Percentiles rank a stretch among this genome's conserved stretches.
phyloP scores from a whole-genome alignment of 495 filamentous ascomycete genomes.

The Penicillium robsamsonii region DNA sequence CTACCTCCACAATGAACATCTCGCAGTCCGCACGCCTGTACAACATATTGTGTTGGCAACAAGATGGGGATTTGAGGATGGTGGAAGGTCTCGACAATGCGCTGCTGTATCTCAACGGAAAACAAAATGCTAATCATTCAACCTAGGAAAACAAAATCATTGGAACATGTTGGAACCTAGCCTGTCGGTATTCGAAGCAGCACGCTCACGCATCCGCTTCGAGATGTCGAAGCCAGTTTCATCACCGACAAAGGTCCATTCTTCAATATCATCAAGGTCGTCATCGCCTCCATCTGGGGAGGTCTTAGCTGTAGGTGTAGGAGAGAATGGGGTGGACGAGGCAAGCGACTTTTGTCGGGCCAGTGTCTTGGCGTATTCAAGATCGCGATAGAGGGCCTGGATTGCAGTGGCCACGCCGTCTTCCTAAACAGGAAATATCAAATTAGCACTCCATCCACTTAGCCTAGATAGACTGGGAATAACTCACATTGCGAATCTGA shows the following conservation, averaged over 20 bases:
- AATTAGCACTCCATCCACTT: not conserved
- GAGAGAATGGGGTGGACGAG: constrained; percentile 44
- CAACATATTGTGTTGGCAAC: not conserved
- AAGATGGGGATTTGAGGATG: not conserved
- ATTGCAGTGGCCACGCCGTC: constrained; percentile 86
- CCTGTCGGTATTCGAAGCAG: constrained; percentile 29
- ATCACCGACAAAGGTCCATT: constrained; percentile 74
- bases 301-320: constrained; percentile 36
- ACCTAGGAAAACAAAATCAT: constrained; percentile 6
- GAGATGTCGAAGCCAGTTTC: constrained; percentile 59
- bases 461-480: not conserved
- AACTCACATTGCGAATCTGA: constrained; percentile 80
- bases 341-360: constrained; percentile 59
- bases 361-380: constrained; percentile 90
- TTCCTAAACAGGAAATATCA: constrained; percentile 54
- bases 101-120: not conserved
- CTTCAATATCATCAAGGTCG: constrained; percentile 52
- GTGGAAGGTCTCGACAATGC: not conserved
- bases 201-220: constrained; percentile 38
- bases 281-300: constrained; percentile 41
- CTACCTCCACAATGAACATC: not conserved
- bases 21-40: not conserved
- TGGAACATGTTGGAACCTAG: constrained; percentile 17
- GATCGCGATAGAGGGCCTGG: constrained; percentile 88
- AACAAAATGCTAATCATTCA: constrained; percentile 6